These are phyloP conservation scores for Polyporus arcularius DNA, from an alignment of 768 basidiomycete genomes.

Conservation along the genomic window DNA sequence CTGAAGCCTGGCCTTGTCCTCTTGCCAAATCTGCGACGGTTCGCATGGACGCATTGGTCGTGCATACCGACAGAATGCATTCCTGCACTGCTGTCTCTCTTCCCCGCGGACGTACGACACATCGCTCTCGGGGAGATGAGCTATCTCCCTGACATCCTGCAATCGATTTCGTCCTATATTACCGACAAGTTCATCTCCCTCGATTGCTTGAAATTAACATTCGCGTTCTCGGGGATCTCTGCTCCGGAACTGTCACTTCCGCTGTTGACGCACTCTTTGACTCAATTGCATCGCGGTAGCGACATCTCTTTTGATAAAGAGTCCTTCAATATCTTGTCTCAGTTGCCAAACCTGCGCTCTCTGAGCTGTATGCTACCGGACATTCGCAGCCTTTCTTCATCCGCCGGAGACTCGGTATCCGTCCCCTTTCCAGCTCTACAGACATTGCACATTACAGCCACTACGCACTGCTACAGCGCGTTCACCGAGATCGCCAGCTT, in stretches of 20 bases:
- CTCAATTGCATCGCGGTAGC: neutral
- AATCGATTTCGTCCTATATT: neutral
- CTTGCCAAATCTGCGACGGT: neutral
- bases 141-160: neutral
- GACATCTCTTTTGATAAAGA: too few relatives aligned
- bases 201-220: neutral
- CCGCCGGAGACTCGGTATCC: too few relatives aligned
- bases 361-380: too few relatives aligned
- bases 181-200: neutral
- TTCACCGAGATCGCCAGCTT: neutral
- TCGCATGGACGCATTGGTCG: neutral
- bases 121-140: neutral
- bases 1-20: neutral
- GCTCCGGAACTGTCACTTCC: neutral
- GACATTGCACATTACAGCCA: too few relatives aligned
- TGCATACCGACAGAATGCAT: neutral
- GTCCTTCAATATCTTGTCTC: too few relatives aligned
- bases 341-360: too few relatives aligned
- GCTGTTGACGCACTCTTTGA: neutral
- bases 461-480: too few relatives aligned
- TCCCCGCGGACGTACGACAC: neutral
- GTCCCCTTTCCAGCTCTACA: too few relatives aligned
- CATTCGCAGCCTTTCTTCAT: too few relatives aligned
- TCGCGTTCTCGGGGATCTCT: neutral
- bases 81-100: neutral